These are phyloP conservation scores for Populus tremula DNA, from an alignment of 345 rosid genomes.

Conservation along the genomic window DNA sequence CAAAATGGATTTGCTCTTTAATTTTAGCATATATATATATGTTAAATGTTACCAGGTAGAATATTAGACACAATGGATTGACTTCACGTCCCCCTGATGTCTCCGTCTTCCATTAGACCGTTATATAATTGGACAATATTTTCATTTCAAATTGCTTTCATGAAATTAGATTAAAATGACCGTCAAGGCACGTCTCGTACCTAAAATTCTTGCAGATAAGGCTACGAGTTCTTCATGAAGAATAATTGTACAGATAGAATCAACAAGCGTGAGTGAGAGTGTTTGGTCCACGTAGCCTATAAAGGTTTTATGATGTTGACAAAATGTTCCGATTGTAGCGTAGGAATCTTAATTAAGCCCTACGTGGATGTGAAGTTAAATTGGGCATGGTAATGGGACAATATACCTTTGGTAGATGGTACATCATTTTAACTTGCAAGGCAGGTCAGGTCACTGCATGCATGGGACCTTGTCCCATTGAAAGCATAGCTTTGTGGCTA, in stretches of 20 bases:
- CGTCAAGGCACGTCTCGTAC: conserved; percentile 16
- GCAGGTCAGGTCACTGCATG: neutral
- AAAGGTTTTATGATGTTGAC: conserved; percentile 15
- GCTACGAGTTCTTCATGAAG: neutral
- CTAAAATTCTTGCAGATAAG: conserved; percentile 16
- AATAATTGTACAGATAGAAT: conserved; percentile 12
- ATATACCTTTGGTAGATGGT: neutral
- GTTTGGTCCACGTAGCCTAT: neutral
- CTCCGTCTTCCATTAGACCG: neutral
- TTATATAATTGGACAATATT: neutral
- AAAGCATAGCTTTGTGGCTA: neutral
- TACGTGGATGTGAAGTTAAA: conserved; percentile 12
- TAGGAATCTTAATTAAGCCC: conserved; percentile 20
- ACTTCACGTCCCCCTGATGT: neutral
- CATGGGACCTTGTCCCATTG: neutral
- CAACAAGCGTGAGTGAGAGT: neutral
- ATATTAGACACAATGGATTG: neutral
- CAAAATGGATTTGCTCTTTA: too few relatives aligned
- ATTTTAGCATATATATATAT: too few relatives aligned
- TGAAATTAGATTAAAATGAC: neutral
- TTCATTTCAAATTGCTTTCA: neutral
- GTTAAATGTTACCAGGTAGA: too few relatives aligned
- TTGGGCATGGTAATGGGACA: neutral
- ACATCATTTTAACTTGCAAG: neutral
- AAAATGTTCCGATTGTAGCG: conserved; percentile 12